Evolutionary conservation across 345 rosid genomes (phyloP).

Genomic region (Lumnitzera racemosa): DNA sequence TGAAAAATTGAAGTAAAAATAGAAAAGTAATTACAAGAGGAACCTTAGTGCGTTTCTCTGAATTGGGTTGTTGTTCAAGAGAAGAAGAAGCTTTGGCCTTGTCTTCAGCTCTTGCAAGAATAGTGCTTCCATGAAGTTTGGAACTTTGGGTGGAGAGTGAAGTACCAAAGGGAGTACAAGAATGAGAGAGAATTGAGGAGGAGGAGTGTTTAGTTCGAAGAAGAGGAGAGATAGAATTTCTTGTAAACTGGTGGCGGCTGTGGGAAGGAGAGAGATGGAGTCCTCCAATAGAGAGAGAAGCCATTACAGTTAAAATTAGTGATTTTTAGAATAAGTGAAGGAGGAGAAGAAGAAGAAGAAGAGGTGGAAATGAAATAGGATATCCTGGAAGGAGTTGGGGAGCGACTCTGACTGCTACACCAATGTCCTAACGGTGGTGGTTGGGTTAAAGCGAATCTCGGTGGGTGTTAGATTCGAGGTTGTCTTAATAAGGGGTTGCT

Average conservation of each 20-base stretch:
- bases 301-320: slow-evolving; percentile 30
- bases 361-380: neutral
- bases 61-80: slow-evolving; percentile 24
- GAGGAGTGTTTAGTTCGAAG: slow-evolving; percentile 12
- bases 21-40: neutral
- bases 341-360: neutral
- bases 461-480: too few species aligned
- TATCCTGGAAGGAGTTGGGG: neutral
- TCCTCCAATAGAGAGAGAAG: slow-evolving; percentile 42
- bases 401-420: too few species aligned
- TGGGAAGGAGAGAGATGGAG: slow-evolving; percentile 26
- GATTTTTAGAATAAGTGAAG: neutral
- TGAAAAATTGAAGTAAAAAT: neutral
- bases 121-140: slow-evolving; percentile 28
- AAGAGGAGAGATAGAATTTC: slow-evolving; percentile 14
- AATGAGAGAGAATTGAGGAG: slow-evolving; percentile 2
- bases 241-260: slow-evolving; percentile 20
- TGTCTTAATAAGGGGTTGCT: too few species aligned
- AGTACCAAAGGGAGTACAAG: slow-evolving; percentile 21
- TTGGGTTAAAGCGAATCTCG: too few species aligned
- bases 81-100: slow-evolving; percentile 41
- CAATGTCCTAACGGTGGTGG: too few species aligned
- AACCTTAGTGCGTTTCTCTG: slow-evolving; percentile 52
- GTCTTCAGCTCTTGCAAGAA: slow-evolving; percentile 71
- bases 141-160: slow-evolving; percentile 28